Conservation (phyloP, 2,329 filamentous ascomycete genomes). For the Orbilia quercus region DNA sequence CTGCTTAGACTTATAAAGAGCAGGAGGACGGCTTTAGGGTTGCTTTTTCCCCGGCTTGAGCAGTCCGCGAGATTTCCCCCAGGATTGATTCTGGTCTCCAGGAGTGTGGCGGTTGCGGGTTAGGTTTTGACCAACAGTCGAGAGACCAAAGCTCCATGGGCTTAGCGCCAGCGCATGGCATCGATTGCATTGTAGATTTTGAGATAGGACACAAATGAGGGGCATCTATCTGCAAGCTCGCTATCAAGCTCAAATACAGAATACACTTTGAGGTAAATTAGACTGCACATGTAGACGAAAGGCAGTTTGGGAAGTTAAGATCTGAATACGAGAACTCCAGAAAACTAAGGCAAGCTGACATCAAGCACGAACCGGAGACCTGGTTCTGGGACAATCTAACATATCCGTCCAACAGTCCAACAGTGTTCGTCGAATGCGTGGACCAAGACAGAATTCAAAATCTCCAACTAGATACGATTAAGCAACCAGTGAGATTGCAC, state of each 20-base stretch:
- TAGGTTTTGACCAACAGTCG: conserved; percentile 14
- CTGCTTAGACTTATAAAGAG: conserved; percentile 51
- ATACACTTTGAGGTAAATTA: too few relatives aligned
- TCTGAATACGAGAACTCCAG: too few relatives aligned
- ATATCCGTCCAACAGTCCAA: too few relatives aligned
- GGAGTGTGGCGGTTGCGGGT: conserved; percentile 41
- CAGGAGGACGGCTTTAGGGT: conserved; percentile 13
- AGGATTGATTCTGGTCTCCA: conserved; percentile 49
- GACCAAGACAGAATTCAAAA: not conserved
- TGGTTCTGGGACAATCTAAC: conserved; percentile 14
- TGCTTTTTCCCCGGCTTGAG: conserved; percentile 48
- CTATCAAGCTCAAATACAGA: too few relatives aligned
- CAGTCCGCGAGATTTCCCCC: conserved; percentile 26
- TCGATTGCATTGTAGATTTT: not conserved
- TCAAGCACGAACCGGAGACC: conserved; percentile 23
- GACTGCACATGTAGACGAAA: too few relatives aligned
- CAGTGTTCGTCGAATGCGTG: not conserved
- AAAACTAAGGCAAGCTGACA: not conserved
- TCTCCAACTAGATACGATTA: too few relatives aligned
- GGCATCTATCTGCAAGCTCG: too few relatives aligned
- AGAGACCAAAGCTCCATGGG: conserved; percentile 24
- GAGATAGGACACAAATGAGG: not conserved
- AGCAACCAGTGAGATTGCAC: too few relatives aligned
- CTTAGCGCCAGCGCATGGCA: conserved; percentile 16
- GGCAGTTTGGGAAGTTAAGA: too few relatives aligned